Evolutionary conservation across 805 yeast genomes (phyloP).

Genomic region (Zygosaccharomyces kombuchaensis): DNA sequence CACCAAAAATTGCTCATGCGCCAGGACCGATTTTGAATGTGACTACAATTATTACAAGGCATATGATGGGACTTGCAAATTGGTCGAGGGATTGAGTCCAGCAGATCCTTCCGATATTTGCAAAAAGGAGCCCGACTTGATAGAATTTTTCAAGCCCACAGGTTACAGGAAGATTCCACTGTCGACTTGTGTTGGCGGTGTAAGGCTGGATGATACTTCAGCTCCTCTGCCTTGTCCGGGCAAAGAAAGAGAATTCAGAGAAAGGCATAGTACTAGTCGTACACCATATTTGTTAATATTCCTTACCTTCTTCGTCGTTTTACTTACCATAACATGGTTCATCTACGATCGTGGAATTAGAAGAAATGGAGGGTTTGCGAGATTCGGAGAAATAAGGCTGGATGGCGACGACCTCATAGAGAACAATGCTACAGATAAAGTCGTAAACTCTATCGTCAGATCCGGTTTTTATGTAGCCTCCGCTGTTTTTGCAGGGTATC

Average conservation of each 20-base stretch:
- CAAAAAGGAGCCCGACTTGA: conserved; percentile 43
- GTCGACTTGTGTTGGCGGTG: conserved; percentile 83
- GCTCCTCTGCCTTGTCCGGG: conserved; percentile 83
- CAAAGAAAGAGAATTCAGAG: conserved; percentile 56
- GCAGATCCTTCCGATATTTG: conserved; percentile 63
- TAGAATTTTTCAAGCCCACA: conserved; percentile 81
- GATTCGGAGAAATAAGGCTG: conserved; percentile 81
- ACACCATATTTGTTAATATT: conserved; percentile 50
- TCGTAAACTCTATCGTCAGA: conserved; percentile 54
- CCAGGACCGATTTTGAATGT: conserved; percentile 88
- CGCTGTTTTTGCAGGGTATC: conserved; percentile 28
- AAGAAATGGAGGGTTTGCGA: conserved; percentile 67
- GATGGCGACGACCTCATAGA: conserved; percentile 70
- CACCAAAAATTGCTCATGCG: conserved; percentile 70
- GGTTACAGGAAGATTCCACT: conserved; percentile 86
- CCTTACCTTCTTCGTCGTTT: conserved; percentile 49
- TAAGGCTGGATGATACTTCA: conserved; percentile 56
- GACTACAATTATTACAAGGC: conserved; percentile 77
- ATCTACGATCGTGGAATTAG: conserved; percentile 79
- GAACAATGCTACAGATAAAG: conserved; percentile 54
- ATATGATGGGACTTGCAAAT: conserved; percentile 76
- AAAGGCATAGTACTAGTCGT: conserved; percentile 53
- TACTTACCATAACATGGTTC: conserved; percentile 57
- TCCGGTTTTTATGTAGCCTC: conserved; percentile 52
- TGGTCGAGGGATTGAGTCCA: conserved; percentile 70